These are phyloP conservation scores for Schizonepeta tenuifolia DNA, from an alignment of 257 asterid species.

Conservation along the genomic window DNA sequence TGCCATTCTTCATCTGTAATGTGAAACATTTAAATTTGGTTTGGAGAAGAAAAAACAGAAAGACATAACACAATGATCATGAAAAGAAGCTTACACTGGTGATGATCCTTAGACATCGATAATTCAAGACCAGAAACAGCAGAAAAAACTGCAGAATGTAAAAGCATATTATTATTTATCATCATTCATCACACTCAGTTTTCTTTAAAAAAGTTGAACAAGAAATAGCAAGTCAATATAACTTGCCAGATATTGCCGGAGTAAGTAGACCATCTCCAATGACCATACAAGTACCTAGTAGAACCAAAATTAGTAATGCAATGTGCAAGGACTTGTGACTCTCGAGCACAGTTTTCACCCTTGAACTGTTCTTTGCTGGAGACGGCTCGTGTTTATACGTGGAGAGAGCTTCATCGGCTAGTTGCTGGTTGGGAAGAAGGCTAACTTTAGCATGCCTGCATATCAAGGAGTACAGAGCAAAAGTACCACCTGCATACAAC, in stretches of 20 bases:
- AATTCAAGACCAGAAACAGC: constrained; percentile 98
- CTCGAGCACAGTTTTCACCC: constrained; percentile 79
- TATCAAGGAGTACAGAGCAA: constrained; percentile 90
- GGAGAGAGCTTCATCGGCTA: constrained; percentile 89
- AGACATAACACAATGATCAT: neutral
- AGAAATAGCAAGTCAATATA: neutral
- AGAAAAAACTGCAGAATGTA: constrained; percentile 68
- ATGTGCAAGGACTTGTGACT: constrained; percentile 79
- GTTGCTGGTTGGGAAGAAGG: constrained; percentile 87
- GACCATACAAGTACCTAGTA: constrained; percentile 98
- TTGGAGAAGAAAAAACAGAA: neutral
- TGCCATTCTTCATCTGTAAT: constrained; percentile 2
- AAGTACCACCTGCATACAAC: constrained; percentile 86
- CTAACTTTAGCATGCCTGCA: constrained; percentile 98
- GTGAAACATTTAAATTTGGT: constrained; percentile 2
- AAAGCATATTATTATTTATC: constrained; percentile 12
- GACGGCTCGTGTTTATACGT: constrained; percentile 83
- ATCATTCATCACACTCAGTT: constrained; percentile 11
- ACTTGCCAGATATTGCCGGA: constrained; percentile 91
- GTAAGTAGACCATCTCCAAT: constrained; percentile 98
- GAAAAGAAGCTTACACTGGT: constrained; percentile 72
- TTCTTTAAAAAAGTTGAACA: constrained; percentile 15
- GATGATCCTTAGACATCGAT: constrained; percentile 94
- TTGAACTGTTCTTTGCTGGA: constrained; percentile 65
- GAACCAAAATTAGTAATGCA: constrained; percentile 81